Percentiles rank a stretch among this genome's conserved stretches.
These are phyloP conservation scores for Parachlorella kessleri DNA, from an alignment of 139 green algal genomes.

Conservation along the genomic window DNA sequence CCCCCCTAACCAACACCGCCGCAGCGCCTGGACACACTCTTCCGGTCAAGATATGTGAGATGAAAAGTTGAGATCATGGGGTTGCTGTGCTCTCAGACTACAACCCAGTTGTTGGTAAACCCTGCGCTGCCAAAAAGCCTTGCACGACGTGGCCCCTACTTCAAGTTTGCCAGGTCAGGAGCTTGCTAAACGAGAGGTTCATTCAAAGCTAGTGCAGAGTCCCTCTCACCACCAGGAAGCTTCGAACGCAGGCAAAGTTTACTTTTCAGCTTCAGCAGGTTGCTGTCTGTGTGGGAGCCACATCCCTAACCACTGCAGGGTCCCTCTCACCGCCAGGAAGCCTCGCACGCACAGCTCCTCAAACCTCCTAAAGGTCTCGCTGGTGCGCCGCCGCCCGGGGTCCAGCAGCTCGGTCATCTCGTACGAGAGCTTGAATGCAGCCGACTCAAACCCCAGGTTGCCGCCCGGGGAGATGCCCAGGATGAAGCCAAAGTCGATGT, in stretches of 20 bases:
- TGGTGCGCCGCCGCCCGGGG: slow-evolving; percentile 51
- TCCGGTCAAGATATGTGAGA: background rate
- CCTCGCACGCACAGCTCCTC: slow-evolving; percentile 72
- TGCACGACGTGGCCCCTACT: background rate
- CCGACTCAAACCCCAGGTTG: slow-evolving; percentile 92
- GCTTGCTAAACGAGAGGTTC: background rate
- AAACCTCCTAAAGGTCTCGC: slow-evolving; percentile 51
- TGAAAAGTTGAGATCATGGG: too few species aligned
- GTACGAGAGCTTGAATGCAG: slow-evolving; percentile 97
- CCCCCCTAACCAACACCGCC: too few species aligned
- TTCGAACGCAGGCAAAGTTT: background rate
- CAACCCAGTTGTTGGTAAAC: too few species aligned
- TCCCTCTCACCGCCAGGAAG: slow-evolving; percentile 80
- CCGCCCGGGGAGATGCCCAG: slow-evolving; percentile 78
- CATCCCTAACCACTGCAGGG: background rate
- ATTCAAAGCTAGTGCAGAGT: background rate
- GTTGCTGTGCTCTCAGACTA: too few species aligned
- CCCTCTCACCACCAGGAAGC: background rate
- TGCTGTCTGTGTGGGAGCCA: background rate
- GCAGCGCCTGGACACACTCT: too few species aligned
- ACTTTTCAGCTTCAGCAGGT: background rate
- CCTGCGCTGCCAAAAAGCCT: too few species aligned
- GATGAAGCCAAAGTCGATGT: slow-evolving; percentile 99
- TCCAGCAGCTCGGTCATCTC: slow-evolving; percentile 98
- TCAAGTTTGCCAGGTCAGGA: background rate